phyloP scores from a whole-genome alignment of 2,329 filamentous ascomycete genomes.

The Amesomyces nigricolor region DNA sequence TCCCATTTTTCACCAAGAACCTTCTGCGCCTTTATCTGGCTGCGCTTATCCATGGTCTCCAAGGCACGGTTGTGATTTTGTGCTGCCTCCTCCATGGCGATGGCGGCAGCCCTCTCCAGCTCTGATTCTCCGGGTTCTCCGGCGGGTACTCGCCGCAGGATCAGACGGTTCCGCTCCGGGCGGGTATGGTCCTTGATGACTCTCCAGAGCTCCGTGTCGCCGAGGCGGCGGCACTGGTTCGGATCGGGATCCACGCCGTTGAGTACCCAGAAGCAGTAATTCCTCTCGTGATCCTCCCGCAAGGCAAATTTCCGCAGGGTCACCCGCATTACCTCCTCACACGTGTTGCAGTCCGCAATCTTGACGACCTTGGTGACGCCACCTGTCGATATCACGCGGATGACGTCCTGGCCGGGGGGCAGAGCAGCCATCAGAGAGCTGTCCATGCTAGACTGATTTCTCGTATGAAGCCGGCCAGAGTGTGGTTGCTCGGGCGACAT shows the following conservation, averaged over 20 bases:
- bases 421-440: conserved; percentile 79
- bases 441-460: conserved; percentile 79
- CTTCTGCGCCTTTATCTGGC: conserved; percentile 82
- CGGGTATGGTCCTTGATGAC: conserved; percentile 83
- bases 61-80: conserved; percentile 62
- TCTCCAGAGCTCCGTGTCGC: conserved; percentile 82
- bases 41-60: conserved; percentile 64
- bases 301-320: conserved; percentile 84
- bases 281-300: conserved; percentile 84
- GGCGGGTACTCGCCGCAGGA: conserved; percentile 85
- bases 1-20: conserved; percentile 83
- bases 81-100: conserved; percentile 81
- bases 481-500: conserved; percentile 57
- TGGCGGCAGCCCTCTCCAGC: conserved; percentile 77
- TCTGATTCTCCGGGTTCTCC: conserved; percentile 86
- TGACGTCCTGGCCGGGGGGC: conserved; percentile 80
- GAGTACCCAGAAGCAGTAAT: conserved; percentile 95
- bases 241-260: conserved; percentile 80
- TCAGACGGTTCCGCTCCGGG: conserved; percentile 83
- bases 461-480: conserved; percentile 62
- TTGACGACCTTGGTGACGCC: conserved; percentile 92
- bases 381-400: conserved; percentile 86
- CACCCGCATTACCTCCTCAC: conserved; percentile 86
- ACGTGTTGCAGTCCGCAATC: conserved; percentile 83
- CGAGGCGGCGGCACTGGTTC: conserved; percentile 71